Evolutionary conservation across 129 eudicot genomes (phyloP).

Genomic region (Tanacetum coccineum): DNA sequence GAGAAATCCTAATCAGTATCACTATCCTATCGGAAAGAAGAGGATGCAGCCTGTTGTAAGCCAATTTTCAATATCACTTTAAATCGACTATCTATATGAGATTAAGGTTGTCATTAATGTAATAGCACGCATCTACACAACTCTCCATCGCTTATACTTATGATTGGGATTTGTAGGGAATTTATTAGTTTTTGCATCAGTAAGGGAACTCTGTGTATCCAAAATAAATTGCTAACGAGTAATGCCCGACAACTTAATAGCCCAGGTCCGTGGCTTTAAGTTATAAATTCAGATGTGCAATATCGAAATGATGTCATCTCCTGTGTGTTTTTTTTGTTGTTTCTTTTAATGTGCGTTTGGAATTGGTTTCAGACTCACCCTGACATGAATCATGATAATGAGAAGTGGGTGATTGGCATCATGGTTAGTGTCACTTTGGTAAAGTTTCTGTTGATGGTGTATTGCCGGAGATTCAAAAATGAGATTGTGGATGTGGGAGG

Average conservation of each 20-base stretch:
- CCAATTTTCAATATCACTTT: background rate
- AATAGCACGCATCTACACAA: no score
- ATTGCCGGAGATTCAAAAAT: constrained; percentile 71
- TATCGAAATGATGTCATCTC: no score
- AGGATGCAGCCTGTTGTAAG: constrained; percentile 97
- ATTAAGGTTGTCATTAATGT: no score
- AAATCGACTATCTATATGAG: no score
- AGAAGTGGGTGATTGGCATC: constrained; percentile 82
- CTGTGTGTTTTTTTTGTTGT: background rate
- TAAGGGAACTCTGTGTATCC: no score
- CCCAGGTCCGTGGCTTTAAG: constrained; percentile 48
- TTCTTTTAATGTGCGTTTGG: background rate
- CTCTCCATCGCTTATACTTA: background rate
- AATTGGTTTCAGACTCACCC: constrained; percentile 43
- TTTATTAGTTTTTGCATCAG: no score
- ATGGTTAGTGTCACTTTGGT: constrained; percentile 68
- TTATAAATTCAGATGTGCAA: no score
- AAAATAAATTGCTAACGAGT: no score
- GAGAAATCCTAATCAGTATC: constrained; percentile 81
- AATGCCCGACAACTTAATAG: constrained; percentile 25
- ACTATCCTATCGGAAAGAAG: constrained; percentile 87
- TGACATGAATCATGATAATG: constrained; percentile 44
- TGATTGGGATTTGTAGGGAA: no score
- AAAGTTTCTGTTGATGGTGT: constrained; percentile 68
- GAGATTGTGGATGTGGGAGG: no score